Conservation (phyloP, 805 yeast species). For the Lipomyces oligophaga region DNA sequence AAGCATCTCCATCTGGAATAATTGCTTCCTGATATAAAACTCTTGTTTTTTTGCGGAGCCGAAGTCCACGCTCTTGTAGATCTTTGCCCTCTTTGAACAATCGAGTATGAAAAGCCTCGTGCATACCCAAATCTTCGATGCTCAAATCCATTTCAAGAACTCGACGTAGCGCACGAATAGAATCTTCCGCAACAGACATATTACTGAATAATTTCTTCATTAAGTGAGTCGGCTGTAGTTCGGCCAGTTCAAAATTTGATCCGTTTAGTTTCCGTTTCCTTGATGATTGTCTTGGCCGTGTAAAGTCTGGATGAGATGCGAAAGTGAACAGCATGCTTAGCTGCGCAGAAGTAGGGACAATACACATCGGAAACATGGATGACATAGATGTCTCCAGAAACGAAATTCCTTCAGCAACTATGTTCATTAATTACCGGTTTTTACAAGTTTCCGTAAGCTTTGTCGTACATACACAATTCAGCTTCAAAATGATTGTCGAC, state of each 20-base stretch:
- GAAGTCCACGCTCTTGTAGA: no score
- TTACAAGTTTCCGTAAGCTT: neutral
- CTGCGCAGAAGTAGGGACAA: conserved; percentile 18
- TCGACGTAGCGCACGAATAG: conserved; percentile 7
- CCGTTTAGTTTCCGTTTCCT: neutral
- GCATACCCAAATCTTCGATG: conserved; percentile 15
- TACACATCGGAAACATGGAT: conserved; percentile 18
- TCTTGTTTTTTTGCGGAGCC: neutral
- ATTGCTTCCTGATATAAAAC: neutral
- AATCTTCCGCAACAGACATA: conserved; percentile 4
- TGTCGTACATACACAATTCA: conserved; percentile 16
- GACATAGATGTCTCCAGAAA: conserved; percentile 14
- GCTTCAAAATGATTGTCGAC: conserved; percentile 19
- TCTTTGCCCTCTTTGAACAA: no score
- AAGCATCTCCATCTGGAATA: neutral
- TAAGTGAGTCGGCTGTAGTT: neutral
- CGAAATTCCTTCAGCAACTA: conserved; percentile 17
- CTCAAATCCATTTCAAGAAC: conserved; percentile 10
- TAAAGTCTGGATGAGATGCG: conserved; percentile 19
- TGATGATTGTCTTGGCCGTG: neutral
- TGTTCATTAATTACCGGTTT: neutral
- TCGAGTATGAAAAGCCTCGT: no score
- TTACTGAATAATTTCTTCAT: conserved; percentile 2
- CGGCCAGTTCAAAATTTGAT: neutral
- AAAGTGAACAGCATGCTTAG: conserved; percentile 16